Evolutionary conservation across 1,139 yeast species (phyloP), one percentile per base, ranked within the genome.

Genomic region (Blastobotrys niveus): DNA sequence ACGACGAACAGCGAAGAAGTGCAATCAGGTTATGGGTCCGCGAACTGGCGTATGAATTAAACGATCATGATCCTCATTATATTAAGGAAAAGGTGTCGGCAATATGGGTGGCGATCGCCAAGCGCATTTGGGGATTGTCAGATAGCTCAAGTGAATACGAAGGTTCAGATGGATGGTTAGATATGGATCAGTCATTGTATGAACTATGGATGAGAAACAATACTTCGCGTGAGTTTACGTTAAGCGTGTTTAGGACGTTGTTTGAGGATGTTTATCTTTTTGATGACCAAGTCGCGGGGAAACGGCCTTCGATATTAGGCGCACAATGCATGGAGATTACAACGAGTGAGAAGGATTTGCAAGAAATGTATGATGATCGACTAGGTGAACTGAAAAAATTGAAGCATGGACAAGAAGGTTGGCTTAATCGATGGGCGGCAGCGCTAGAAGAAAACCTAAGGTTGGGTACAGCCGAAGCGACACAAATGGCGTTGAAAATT

Each of bases 261-360:
- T 91, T 91, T 59, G 99, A 93, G 65, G 98, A 93, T 61, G 77
- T 89, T n/a, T 93, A 88, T 59, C 69, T 91, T 43, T 72, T 91
- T 43, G 98, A 91, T 55, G 98, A 91, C 59, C 84, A 96, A 18
- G 76, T 86, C 14, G 96, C 96, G 1, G 74, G 91, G 34, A 82
- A 80, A 56, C 74, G 97, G 58, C 79, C 84, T 46, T 74, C 80
- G n/a, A 74, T 83, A 2, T 72, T 93, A 42, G 82, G 83, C 47
- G 89, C 94, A 40, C 74, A 87, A 45, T 81, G 95, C 62, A 84
- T 89, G 15, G 83, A 87, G 63, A 77, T 88, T 19, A 80, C 87
- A 8, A 80, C 94, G 0, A 85, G 95, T 0, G 79, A 78, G 51
- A 69, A 71, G 7, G 73, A 85, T 6, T 72, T 89, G 49, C 74